Evolutionary conservation across 2,329 filamentous ascomycete genomes (phyloP), one percentile per base, ranked within the genome.

Genomic region (Fusarium decemcellulare): DNA sequence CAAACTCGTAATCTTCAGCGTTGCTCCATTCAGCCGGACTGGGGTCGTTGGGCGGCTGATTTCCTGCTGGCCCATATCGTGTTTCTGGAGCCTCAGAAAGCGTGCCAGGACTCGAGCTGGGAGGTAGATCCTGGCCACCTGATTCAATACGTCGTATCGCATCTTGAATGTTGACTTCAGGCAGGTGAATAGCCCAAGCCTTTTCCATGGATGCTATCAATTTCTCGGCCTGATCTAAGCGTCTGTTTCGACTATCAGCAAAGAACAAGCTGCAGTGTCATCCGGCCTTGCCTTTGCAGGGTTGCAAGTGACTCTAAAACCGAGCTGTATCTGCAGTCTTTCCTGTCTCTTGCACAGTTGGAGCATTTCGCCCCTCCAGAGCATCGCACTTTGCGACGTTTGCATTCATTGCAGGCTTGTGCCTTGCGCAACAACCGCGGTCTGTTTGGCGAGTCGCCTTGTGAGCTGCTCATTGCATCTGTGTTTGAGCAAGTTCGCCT

Each of bases 381-480:
- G 30, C 62, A 65, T n/a, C 59, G 58, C 10, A 65, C 52, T 37
- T 65, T 65, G 39, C 62, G 62, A 14, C 58, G 62, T 32, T 65
- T 65, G 53, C 62, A 65, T n/a, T 61, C 52, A 44, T 65, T 52
- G 40, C 62, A 65, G n/a, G 62, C 62, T 36, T 60, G 56, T 7
- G 61, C 46, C 15, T 64, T 61, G 11, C 61, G 61, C 39, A 36
- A 47, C 5, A 59, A 10, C 6, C 32, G 42, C 12, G 48, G 37
- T 11, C 32, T 32, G 34, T 50, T 18, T 16, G 54, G 46, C 18
- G 54, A 63, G 6, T 48, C 47, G 8, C 32, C 40, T n/a, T 63
- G 54, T 44, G 51, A n/a, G 40, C 27, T 46, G 47, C 47, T 63
- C 60, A 63, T 63, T 59, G 44, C 23, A 59, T 16, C 15, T 23